Evolutionary conservation across 2,329 filamentous ascomycete species (phyloP), one percentile per base, ranked within the genome.

Genomic region (Epichloe scottii): DNA sequence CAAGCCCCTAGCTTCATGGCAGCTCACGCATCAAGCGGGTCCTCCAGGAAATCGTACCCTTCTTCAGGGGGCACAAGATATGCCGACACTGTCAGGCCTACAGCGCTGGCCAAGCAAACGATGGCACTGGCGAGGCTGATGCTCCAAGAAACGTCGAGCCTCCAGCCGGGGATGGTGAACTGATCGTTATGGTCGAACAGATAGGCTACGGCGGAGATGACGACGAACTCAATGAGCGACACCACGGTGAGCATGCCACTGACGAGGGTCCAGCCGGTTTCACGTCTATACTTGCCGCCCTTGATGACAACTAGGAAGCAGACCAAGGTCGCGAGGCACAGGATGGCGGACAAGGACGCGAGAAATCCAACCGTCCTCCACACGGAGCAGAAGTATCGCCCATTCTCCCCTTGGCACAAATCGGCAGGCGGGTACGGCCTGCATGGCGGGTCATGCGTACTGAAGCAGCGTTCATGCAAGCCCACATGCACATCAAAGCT

Each of bases 321-420:
- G 30, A 95, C 82, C n/a, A 95, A 68, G 6, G 82, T 82, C 51
- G 85, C 88, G 40, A 93, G 77, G 66, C 95, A 84, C 39, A 93
- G 65, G n/a, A 95, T 82, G 38, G 89, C 79, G 7, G 86, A 79
- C 59, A 96, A 87, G 49, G 84, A 87, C 71, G 95, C 89, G 56
- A 95, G 69, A 68, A 96, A 97, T 23, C 87, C 89, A 37, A 89
- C 82, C 26, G 82, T 88, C 53, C 87, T 79, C 91, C 91, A 98
- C 77, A 94, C 85, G 60, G 82, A 85, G 73, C 93, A 97, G 70
- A 97, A 96, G 61, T 82, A 81, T 48, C 81, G 76, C n/a, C 43
- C 47, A 58, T 84, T 78, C 26, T 60, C 65, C 37, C 61, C 59
- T 23, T 63, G 59, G 52, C 68, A 71, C 23, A 68, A 53, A 34